Conservation (phyloP, 2,329 filamentous ascomycete genomes). For the Venturia effusa region DNA sequence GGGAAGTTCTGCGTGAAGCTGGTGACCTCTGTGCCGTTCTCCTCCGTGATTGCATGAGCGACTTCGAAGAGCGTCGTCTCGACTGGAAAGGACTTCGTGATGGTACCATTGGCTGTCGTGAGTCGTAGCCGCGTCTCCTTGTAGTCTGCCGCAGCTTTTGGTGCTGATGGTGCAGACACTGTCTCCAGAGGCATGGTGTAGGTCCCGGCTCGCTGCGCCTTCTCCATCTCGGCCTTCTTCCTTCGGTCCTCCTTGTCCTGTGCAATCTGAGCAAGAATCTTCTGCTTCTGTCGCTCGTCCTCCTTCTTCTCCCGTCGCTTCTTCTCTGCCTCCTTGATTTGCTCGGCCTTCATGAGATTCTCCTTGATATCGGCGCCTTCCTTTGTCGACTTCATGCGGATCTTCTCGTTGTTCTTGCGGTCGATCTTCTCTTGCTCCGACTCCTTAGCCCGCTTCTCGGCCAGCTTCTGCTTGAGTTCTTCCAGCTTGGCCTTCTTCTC, state of each 20-base stretch:
- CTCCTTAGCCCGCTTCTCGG: slow-evolving; percentile 59
- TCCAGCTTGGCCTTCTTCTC: slow-evolving; percentile 74
- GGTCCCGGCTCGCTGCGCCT: slow-evolving; percentile 55
- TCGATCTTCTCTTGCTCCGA: slow-evolving; percentile 68
- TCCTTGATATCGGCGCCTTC: slow-evolving; percentile 86
- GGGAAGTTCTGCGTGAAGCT: slow-evolving; percentile 85
- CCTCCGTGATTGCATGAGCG: slow-evolving; percentile 60
- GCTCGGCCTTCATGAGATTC: slow-evolving; percentile 76
- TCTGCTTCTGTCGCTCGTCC: slow-evolving; percentile 75
- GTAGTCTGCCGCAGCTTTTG: slow-evolving; percentile 59
- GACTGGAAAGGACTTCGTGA: slow-evolving; percentile 79
- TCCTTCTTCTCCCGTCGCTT: slow-evolving; percentile 83
- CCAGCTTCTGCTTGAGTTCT: slow-evolving; percentile 61
- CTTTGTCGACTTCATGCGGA: slow-evolving; percentile 77
- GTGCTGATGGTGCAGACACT: slow-evolving; percentile 38
- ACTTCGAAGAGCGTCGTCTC: slow-evolving; percentile 92
- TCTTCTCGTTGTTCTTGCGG: slow-evolving; percentile 74
- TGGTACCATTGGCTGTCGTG: slow-evolving; percentile 62
- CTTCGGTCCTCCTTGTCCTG: slow-evolving; percentile 86
- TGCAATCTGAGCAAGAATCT: slow-evolving; percentile 87
- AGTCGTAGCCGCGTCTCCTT: slow-evolving; percentile 73
- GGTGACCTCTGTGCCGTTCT: slow-evolving; percentile 58
- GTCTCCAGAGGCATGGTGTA: slow-evolving; percentile 32
- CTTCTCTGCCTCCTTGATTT: slow-evolving; percentile 77
- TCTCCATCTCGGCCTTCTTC: slow-evolving; percentile 73